A percentile compares a stretch with the other conserved stretches of the same genome.
These are phyloP conservation scores for Physcia stellaris DNA, from an alignment of 495 filamentous ascomycete species.

Conservation along the genomic window DNA sequence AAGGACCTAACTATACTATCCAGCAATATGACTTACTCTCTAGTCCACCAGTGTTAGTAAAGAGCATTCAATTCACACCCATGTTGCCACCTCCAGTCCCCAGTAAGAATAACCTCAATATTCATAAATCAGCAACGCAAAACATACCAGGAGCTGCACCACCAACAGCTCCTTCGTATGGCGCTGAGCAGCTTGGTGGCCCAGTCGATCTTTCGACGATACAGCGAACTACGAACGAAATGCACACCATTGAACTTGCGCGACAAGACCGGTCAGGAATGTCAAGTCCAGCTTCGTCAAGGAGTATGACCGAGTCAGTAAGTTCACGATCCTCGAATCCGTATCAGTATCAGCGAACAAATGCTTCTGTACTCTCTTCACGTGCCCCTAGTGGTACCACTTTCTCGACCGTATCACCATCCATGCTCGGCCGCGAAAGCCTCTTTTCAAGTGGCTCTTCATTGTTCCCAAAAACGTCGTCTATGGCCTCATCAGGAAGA, in stretches of 20 bases:
- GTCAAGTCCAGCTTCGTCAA: conserved; percentile 47
- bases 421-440: conserved; percentile 17
- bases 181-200: conserved; percentile 8
- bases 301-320: conserved; percentile 50
- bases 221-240: conserved; percentile 29
- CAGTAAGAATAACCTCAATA: conserved; percentile 3
- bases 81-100: conserved; percentile 52
- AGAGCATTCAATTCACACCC: conserved; percentile 72
- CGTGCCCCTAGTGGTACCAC: conserved; percentile 32
- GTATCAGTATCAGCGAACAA: conserved; percentile 25
- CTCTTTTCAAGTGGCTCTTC: conserved; percentile 16
- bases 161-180: conserved; percentile 10
- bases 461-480: conserved; percentile 35
- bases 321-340: conserved; percentile 34
- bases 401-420: conserved; percentile 18
- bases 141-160: conserved; percentile 15
- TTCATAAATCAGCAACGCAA: conserved; percentile 1
- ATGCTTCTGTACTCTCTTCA: conserved; percentile 24
- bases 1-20: conserved; percentile 74
- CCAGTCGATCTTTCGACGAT: conserved; percentile 17
- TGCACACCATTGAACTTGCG: conserved; percentile 28
- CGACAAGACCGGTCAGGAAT: conserved; percentile 42
- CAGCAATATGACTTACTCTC: conserved; percentile 93
- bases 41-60: conserved; percentile 69
- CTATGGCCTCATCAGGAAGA: conserved; percentile 49